Percentiles rank a stretch among this genome's conserved stretches.
Evolutionary conservation across 1,139 yeast species (phyloP).

Genomic region (Geotrichum phurueaensis): DNA sequence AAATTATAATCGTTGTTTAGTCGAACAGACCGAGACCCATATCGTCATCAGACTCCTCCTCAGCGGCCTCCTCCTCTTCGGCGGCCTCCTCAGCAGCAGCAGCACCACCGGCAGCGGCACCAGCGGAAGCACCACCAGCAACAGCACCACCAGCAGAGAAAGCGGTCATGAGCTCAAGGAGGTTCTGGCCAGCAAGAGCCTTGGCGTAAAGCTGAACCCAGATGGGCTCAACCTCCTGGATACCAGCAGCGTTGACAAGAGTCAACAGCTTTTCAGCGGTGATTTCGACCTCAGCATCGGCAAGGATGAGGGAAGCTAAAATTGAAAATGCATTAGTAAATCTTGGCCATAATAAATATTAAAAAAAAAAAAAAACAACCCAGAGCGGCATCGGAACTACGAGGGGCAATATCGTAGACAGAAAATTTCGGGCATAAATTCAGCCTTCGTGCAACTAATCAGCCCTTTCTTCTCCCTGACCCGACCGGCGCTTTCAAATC

Average conservation of each 20-base stretch:
- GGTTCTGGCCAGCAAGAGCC: conserved; percentile 68
- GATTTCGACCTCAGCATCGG: conserved; percentile 94
- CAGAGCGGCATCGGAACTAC: background rate
- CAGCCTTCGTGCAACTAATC: background rate
- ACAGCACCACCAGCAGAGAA: conserved; percentile 95
- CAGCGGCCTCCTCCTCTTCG: conserved; percentile 34
- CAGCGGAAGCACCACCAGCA: conserved; percentile 44
- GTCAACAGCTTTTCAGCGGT: conserved; percentile 86
- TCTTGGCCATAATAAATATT: background rate
- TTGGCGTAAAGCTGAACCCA: conserved; percentile 65
- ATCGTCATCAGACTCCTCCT: conserved; percentile 36
- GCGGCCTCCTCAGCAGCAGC: conserved; percentile 64
- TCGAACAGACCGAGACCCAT: conserved; percentile 40
- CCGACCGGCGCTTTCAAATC: background rate
- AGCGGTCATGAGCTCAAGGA: conserved; percentile 49
- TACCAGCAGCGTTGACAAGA: conserved; percentile 85
- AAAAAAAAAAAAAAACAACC: background rate
- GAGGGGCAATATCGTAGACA: background rate
- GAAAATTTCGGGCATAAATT: background rate
- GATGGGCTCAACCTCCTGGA: conserved; percentile 57
- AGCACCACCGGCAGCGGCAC: conserved; percentile 56
- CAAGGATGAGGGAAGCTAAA: conserved; percentile 89
- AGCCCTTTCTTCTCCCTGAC: background rate
- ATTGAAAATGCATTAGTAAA: background rate
- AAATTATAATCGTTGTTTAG: conserved; percentile 23